These are phyloP conservation scores for Lipomyces orientalis DNA, from an alignment of 805 yeast genomes.

Conservation along the genomic window DNA sequence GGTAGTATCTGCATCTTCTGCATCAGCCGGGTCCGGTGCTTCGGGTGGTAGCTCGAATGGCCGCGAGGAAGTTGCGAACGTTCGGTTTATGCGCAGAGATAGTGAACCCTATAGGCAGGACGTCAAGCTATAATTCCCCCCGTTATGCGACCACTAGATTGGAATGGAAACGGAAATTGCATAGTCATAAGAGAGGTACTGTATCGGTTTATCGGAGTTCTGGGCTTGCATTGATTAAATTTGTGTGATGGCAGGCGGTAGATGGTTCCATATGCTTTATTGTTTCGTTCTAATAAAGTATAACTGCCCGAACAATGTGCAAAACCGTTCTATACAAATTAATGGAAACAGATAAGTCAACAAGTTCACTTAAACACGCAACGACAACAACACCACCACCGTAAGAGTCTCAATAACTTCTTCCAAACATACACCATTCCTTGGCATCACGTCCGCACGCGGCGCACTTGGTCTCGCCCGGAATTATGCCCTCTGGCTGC, in stretches of 20 bases:
- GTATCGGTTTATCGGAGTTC: constrained; percentile 10
- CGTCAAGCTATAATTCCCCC: constrained; percentile 25
- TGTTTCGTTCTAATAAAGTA: neutral
- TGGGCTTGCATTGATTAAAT: neutral
- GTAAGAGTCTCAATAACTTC: constrained; percentile 71
- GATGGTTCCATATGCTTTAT: neutral
- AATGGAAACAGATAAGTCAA: neutral
- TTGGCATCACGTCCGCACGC: constrained; percentile 76
- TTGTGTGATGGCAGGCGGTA: neutral
- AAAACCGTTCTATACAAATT: neutral
- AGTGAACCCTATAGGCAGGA: constrained; percentile 32
- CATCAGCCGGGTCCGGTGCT: neutral
- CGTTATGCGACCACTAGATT: neutral
- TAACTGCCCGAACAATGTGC: neutral
- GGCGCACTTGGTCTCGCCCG: constrained; percentile 79
- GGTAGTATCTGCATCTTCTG: neutral
- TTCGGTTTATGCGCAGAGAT: constrained; percentile 11
- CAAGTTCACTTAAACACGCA: neutral
- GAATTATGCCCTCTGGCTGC: constrained; percentile 66
- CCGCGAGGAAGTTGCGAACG: neutral
- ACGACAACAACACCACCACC: neutral
- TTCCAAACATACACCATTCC: constrained; percentile 93
- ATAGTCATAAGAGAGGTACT: neutral
- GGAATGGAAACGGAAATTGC: neutral
- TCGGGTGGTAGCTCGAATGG: neutral